Base-by-base conservation (phyloP, 78 protist genomes). In the Dictyostelium intermedium region DNA sequence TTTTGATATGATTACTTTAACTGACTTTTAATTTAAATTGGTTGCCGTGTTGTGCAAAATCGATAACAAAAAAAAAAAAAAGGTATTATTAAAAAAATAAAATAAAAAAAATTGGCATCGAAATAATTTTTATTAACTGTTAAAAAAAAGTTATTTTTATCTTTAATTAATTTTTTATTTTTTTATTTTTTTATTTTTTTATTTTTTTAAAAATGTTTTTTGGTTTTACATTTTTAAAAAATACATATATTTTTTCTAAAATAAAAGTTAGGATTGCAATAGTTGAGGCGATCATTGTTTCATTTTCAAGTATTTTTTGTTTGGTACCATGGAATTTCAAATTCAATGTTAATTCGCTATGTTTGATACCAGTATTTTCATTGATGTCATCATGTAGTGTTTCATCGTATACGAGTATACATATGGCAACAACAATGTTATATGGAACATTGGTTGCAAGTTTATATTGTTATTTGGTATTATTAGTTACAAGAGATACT, bases 331-430 rank as follows among this genome's bases (percentile, higher is more conserved):
- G 74, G 74, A 66, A 66, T 66, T 37, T 74, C 37, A 37, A 37
- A 14, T 74, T 74, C 50, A 37, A 87, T 43, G 39, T 53, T 0
- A 87, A 87, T 53, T 1, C 69, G 2, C 1, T 87, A 60, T 14
- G 81, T n/a, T 18, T 87, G 11, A 56, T 87, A 79, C 93, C 93
- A 18, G 69, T 87, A 32, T 87, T 79, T 63, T 60, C 53, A 5
- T 11, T 79, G 2, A 60, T 87, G 13, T 18, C 72, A 0, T 23
- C 80, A 16, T 79, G 78, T 41, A 87, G 53, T 18, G 7, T 87
- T 2, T 79, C 93, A 25, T 82, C 83, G 3, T 79, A 50, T 69
- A 63, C 69, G 0, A 18, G 63, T 10, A 63, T 87, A 10, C 23
- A 61, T 32, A 41, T 37, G 16, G 85, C 85, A 16, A 60, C 41